Percentiles rank a stretch among this genome's conserved stretches.
Conservation (phyloP, 306 rosid species). For the Phaseolus lunatus region DNA sequence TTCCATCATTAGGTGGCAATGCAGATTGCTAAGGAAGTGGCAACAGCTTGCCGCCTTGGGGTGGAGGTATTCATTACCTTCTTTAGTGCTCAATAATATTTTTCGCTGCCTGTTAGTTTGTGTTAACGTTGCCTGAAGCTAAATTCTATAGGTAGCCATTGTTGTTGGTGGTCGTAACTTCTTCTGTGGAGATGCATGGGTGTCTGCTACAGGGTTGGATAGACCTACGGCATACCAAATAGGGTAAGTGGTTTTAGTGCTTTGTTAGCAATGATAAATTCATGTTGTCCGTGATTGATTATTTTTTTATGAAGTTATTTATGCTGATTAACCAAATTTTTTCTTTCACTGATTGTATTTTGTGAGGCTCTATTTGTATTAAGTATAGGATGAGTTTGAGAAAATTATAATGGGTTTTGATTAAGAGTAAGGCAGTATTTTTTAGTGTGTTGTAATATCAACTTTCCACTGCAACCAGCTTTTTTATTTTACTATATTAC, state of each 20-base stretch:
- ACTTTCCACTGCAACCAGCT: not conserved
- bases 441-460: not conserved
- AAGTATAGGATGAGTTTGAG: not conserved
- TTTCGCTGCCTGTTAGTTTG: not conserved
- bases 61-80: constrained; percentile 13
- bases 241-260: constrained; percentile 8
- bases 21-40: constrained; percentile 63
- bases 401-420: not conserved
- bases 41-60: constrained; percentile 35
- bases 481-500: too few relatives aligned
- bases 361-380: not conserved
- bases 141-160: not conserved
- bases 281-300: not conserved
- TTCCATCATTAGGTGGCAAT: constrained; percentile 54
- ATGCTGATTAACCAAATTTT: not conserved
- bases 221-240: not conserved
- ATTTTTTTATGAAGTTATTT: not conserved
- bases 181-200: constrained; percentile 19
- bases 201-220: constrained; percentile 10
- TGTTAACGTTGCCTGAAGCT: not conserved
- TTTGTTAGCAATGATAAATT: not conserved
- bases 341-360: not conserved
- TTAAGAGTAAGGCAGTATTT: not conserved
- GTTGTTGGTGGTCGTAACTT: constrained; percentile 21
- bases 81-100: not conserved